phyloP scores from a whole-genome alignment of 805 yeast genomes.

The Cyberlindnera mycetangii region DNA sequence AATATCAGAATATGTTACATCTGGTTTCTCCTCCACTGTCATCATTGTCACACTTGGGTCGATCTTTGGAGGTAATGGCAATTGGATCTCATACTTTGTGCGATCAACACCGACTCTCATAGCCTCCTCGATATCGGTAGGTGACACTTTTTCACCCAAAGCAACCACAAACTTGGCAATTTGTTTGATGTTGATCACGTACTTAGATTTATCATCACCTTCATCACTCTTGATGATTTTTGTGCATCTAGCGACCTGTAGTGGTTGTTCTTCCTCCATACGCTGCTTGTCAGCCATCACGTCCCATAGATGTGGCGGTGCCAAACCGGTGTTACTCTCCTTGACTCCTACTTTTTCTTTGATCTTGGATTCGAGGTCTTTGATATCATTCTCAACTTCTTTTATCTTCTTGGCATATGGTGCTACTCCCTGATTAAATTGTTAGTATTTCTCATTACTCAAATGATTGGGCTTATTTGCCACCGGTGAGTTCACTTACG shows the following conservation, averaged over 20 bases:
- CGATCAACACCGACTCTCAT: conserved; percentile 99
- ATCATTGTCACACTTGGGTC: conserved; percentile 99
- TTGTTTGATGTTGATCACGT: conserved; percentile 95
- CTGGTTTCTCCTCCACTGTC: conserved; percentile 99
- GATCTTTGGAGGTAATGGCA: conserved; percentile 96
- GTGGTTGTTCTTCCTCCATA: conserved; percentile 89
- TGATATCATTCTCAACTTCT: conserved; percentile 81
- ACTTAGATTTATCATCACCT: conserved; percentile 81
- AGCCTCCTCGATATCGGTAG: conserved; percentile 98
- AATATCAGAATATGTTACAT: conserved; percentile 95
- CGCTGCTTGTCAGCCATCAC: conserved; percentile 93
- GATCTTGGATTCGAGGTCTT: conserved; percentile 78
- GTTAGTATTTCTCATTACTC: conserved; percentile 1
- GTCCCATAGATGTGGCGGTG: conserved; percentile 97
- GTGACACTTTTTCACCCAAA: conserved; percentile 93
- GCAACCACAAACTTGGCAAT: conserved; percentile 98
- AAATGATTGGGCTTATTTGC: neutral
- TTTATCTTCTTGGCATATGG: conserved; percentile 86
- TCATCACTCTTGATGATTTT: conserved; percentile 74
- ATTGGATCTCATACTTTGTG: conserved; percentile 92
- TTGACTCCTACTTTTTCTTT: conserved; percentile 92
- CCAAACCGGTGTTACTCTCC: conserved; percentile 96
- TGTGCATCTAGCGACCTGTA: conserved; percentile 98
- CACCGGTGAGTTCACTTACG: conserved; percentile 29
- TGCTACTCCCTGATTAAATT: conserved; percentile 71